Evolutionary conservation across 352 stramenopile species (phyloP).

Genomic region (Globisporangium viniferum): DNA sequence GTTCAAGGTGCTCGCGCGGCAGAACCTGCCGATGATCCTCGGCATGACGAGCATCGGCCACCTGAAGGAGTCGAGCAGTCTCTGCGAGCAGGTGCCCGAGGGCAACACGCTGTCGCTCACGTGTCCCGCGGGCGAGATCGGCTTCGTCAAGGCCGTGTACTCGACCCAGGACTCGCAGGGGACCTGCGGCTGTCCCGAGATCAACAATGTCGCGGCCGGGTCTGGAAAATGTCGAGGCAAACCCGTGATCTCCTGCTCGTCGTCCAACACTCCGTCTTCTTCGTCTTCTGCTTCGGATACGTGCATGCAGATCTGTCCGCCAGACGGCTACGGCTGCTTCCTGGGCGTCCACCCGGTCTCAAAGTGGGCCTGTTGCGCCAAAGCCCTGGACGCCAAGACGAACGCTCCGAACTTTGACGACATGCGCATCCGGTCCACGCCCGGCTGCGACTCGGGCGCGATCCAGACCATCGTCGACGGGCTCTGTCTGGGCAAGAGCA

Average conservation of each 20-base stretch:
- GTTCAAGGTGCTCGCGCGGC: conserved; percentile 57
- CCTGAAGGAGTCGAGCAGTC: conserved; percentile 59
- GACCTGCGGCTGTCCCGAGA: conserved; percentile 58
- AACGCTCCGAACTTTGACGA: conserved; percentile 42
- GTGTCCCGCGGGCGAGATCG: conserved; percentile 68
- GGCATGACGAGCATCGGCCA: conserved; percentile 80
- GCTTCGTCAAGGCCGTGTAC: conserved; percentile 77
- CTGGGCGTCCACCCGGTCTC: conserved; percentile 63
- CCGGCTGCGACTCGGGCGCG: conserved; percentile 36
- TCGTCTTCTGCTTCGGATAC: too few relatives aligned
- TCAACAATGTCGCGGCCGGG: conserved; percentile 56
- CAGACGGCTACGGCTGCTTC: conserved; percentile 55
- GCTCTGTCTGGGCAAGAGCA: conserved; percentile 65
- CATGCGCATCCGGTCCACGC: conserved; percentile 47
- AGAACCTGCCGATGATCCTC: conserved; percentile 65
- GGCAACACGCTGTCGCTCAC: conserved; percentile 52
- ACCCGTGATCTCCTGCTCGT: conserved; percentile 17
- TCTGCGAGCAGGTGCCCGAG: conserved; percentile 60
- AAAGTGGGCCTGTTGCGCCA: conserved; percentile 61
- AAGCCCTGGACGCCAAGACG: conserved; percentile 25
- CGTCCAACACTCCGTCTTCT: not conserved
- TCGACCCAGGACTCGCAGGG: conserved; percentile 59
- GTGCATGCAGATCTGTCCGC: conserved; percentile 40
- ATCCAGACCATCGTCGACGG: conserved; percentile 69
- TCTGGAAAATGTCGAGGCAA: conserved; percentile 54